Percentiles rank a stretch among this genome's conserved stretches.
phyloP scores from a whole-genome alignment of 2,329 filamentous ascomycete genomes.

The Thielaviopsis musarum region DNA sequence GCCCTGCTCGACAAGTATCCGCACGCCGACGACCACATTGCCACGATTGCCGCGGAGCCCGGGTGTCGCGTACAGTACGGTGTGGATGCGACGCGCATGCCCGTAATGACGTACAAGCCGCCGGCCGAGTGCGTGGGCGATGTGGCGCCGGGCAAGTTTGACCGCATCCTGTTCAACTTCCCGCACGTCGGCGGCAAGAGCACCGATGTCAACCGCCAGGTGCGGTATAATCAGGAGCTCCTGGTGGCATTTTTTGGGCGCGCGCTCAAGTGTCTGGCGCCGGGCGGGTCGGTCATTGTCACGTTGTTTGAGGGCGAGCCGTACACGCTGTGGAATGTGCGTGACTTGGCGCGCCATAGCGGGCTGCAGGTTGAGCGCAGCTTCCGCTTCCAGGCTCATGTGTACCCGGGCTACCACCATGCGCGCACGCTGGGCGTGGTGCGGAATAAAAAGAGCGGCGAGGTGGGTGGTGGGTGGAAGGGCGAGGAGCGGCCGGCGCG shows the following conservation, averaged over 20 bases:
- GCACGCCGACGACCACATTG: constrained; percentile 43
- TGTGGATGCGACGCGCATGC: constrained; percentile 51
- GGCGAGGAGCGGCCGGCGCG: constrained; percentile 30
- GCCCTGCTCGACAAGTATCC: constrained; percentile 60
- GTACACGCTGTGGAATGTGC: constrained; percentile 90
- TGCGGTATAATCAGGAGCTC: constrained; percentile 74
- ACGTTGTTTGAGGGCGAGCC: constrained; percentile 88
- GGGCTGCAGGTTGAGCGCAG: constrained; percentile 54
- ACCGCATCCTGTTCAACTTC: constrained; percentile 88
- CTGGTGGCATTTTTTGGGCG: constrained; percentile 51
- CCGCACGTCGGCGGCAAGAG: constrained; percentile 85
- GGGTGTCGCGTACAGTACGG: constrained; percentile 35
- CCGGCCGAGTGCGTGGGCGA: constrained; percentile 14
- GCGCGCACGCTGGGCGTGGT: constrained; percentile 55
- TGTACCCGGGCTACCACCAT: constrained; percentile 60
- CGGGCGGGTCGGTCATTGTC: constrained; percentile 51
- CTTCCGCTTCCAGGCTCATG: constrained; percentile 48
- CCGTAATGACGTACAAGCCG: constrained; percentile 23
- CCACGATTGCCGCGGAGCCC: constrained; percentile 24
- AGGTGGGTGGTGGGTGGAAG: constrained; percentile 27
- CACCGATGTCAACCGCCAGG: constrained; percentile 88
- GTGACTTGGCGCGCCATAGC: constrained; percentile 65
- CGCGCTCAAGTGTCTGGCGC: constrained; percentile 27
- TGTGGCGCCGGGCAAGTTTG: constrained; percentile 32
- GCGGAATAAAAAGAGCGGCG: constrained; percentile 25